A percentile compares a stretch with the other conserved stretches of the same genome.
These are phyloP conservation scores for Glaciozyma martinii DNA, from an alignment of 768 basidiomycete species.

Conservation along the genomic window DNA sequence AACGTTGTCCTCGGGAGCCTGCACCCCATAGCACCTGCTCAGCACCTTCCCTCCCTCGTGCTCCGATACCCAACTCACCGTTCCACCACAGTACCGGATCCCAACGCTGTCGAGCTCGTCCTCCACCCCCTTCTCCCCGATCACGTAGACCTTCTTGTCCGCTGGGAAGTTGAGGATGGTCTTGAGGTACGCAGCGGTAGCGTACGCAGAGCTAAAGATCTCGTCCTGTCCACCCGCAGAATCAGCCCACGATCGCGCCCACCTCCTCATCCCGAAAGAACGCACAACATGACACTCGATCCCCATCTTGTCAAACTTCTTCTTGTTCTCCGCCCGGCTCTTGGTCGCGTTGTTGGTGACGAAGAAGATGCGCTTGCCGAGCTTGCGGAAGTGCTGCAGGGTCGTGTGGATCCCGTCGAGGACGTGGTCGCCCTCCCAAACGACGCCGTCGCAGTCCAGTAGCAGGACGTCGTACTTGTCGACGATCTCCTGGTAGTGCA, in stretches of 20 bases:
- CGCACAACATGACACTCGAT: background rate
- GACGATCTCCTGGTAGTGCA: slow-evolving; percentile 18
- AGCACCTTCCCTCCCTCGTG: no score
- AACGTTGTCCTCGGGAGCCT: slow-evolving; percentile 79
- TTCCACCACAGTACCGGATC: slow-evolving; percentile 67
- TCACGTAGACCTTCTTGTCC: slow-evolving; percentile 85
- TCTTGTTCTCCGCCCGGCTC: slow-evolving; percentile 73
- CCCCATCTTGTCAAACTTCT: slow-evolving; percentile 50
- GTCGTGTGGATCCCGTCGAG: slow-evolving; percentile 25
- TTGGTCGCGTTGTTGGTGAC: slow-evolving; percentile 54
- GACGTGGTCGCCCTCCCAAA: slow-evolving; percentile 34
- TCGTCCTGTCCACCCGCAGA: slow-evolving; percentile 55
- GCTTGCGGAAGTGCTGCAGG: slow-evolving; percentile 25
- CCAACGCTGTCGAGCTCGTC: slow-evolving; percentile 84
- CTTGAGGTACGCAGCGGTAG: slow-evolving; percentile 65
- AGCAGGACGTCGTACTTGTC: slow-evolving; percentile 31
- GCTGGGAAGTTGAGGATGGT: slow-evolving; percentile 48
- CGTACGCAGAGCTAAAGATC: slow-evolving; percentile 87
- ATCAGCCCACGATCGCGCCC: background rate
- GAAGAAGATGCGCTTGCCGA: slow-evolving; percentile 53
- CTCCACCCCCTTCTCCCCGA: slow-evolving; percentile 81
- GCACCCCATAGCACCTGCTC: background rate
- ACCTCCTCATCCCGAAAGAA: background rate
- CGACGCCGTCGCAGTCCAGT: slow-evolving; percentile 35
- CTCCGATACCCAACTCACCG: slow-evolving; percentile 47